phyloP scores from a whole-genome alignment of 2,329 filamentous ascomycete species.

The Pyricularia pennisetigena region DNA sequence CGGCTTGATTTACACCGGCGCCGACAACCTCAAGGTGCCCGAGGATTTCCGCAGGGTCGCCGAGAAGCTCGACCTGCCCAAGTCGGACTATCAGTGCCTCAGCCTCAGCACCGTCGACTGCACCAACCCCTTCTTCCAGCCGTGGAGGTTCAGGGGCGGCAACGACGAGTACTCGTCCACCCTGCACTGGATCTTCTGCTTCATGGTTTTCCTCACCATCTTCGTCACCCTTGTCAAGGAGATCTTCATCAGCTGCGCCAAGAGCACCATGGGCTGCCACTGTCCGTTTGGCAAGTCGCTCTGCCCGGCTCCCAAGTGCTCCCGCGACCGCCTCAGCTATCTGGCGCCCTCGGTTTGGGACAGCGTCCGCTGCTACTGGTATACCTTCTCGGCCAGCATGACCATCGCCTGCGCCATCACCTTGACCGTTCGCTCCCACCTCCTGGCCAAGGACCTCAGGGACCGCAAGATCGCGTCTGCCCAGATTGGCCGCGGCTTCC shows the following conservation, averaged over 20 bases:
- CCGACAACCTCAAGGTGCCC: constrained; percentile 1
- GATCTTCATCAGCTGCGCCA: not conserved
- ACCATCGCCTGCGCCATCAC: not conserved
- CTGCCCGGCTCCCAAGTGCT: constrained; percentile 4
- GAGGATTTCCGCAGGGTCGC: constrained; percentile 2
- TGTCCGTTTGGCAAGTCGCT: not conserved
- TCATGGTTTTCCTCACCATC: constrained; percentile 34
- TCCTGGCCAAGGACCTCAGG: constrained; percentile 1
- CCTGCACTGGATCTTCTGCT: constrained; percentile 33
- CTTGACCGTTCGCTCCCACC: not conserved
- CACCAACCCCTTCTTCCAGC: constrained; percentile 3
- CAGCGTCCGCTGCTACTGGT: constrained; percentile 1
- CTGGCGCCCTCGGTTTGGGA: constrained; percentile 4
- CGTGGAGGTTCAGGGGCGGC: not conserved
- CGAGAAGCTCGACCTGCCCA: constrained; percentile 1
- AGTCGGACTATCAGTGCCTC: constrained; percentile 2
- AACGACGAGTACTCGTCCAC: constrained; percentile 15
- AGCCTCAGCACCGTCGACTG: not conserved
- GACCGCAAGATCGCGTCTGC: not conserved
- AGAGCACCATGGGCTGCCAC: constrained; percentile 2
- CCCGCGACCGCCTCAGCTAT: not conserved
- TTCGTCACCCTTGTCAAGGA: constrained; percentile 2
- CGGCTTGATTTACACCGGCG: constrained; percentile 2
- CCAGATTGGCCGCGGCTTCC: not conserved
- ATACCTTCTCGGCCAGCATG: not conserved